Evolutionary conservation across 2,329 filamentous ascomycete species (phyloP).

Genomic region (Claviceps quebecensis): DNA sequence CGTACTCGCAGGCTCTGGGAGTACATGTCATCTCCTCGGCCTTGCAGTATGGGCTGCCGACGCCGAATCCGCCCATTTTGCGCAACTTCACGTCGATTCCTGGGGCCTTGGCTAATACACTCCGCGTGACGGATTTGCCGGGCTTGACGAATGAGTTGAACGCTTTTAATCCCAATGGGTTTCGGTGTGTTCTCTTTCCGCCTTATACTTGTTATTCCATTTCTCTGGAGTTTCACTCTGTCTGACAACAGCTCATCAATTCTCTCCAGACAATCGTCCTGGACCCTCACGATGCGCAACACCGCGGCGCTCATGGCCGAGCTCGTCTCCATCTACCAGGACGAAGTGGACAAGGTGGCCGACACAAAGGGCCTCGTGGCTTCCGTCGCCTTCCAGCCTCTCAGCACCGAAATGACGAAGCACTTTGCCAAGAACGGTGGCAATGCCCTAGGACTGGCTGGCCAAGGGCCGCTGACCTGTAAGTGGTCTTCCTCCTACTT

Average conservation of each 20-base stretch:
- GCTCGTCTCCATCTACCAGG: conserved; percentile 11
- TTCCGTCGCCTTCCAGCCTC: conserved; percentile 23
- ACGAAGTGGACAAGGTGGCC: conserved; percentile 10
- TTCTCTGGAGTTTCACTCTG: background rate
- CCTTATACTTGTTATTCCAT: background rate
- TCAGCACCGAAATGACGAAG: conserved; percentile 23
- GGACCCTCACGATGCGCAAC: conserved; percentile 11
- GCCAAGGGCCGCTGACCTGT: conserved; percentile 12
- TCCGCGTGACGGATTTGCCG: conserved; percentile 9
- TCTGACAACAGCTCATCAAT: background rate
- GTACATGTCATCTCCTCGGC: conserved; percentile 6
- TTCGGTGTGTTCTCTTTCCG: conserved; percentile 4
- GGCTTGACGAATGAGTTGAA: conserved; percentile 11
- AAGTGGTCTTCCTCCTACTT: background rate
- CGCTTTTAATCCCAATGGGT: conserved; percentile 7
- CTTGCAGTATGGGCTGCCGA: conserved; percentile 3
- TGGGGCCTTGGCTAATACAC: conserved; percentile 9
- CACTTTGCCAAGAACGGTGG: conserved; percentile 21
- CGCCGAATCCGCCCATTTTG: conserved; percentile 9
- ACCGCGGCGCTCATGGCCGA: conserved; percentile 10
- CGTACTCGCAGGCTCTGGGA: conserved; percentile 8
- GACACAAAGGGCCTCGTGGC: conserved; percentile 11
- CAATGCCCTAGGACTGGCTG: conserved; percentile 17
- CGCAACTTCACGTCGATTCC: conserved; percentile 11
- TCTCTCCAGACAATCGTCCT: background rate